phyloP scores from a whole-genome alignment of 75 land plant species.

The Cunninghamia lanceolata region DNA sequence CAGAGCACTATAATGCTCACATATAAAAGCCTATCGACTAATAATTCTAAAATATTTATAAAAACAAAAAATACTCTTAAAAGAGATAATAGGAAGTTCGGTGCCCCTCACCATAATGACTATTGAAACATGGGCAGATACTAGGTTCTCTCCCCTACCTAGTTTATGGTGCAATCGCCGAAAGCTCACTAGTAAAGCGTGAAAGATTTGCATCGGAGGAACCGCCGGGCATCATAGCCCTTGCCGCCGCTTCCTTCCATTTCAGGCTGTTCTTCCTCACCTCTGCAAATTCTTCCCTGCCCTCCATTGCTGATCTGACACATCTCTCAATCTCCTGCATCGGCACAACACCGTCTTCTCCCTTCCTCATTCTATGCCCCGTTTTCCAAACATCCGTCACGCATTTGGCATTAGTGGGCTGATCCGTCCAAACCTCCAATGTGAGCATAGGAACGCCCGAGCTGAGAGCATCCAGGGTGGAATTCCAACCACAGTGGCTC shows the following conservation, averaged over 20 bases:
- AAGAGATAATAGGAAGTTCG: too few relatives aligned
- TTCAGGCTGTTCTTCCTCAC: conserved; percentile 22
- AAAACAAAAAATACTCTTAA: too few relatives aligned
- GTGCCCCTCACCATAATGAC: too few relatives aligned
- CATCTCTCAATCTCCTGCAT: conserved; percentile 22
- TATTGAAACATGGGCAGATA: too few relatives aligned
- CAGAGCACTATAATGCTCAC: too few relatives aligned
- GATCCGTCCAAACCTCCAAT: conserved; percentile 8
- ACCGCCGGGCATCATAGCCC: conserved; percentile 19
- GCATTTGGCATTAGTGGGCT: conserved; percentile 8
- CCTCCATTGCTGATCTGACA: conserved; percentile 13
- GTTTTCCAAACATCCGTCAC: conserved; percentile 22
- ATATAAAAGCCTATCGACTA: too few relatives aligned
- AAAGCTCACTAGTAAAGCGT: neutral
- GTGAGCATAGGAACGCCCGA: conserved; percentile 14
- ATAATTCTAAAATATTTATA: too few relatives aligned
- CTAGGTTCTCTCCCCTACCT: too few relatives aligned
- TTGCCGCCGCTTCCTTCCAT: conserved; percentile 26
- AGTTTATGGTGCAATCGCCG: neutral
- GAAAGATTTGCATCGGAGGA: conserved; percentile 11
- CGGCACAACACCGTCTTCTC: conserved; percentile 7
- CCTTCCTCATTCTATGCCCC: conserved; percentile 3
- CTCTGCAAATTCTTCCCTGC: conserved; percentile 29
- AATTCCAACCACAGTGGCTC: conserved; percentile 18
- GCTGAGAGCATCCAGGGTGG: conserved; percentile 2